Percentiles rank a stretch among this genome's conserved stretches.
These are phyloP conservation scores for Schoenoplectus tabernaemontani DNA, from an alignment of 202 grass and related monocot genomes.

Conservation along the genomic window DNA sequence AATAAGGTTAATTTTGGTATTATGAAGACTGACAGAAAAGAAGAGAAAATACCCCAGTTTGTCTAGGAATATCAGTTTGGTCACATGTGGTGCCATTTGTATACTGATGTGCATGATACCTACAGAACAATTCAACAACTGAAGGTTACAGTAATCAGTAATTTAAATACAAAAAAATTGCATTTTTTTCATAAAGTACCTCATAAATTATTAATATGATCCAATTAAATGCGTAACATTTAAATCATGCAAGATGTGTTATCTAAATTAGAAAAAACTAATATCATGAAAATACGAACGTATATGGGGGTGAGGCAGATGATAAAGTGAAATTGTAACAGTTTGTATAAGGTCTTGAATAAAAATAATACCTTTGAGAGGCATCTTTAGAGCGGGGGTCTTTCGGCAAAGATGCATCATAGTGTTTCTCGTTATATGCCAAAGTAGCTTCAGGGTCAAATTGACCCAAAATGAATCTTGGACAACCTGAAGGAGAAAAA, in stretches of 20 bases:
- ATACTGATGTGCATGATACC: slow-evolving; percentile 90
- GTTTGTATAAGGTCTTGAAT: background rate
- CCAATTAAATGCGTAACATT: background rate
- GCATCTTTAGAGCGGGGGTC: slow-evolving; percentile 46
- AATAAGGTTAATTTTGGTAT: background rate
- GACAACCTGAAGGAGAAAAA: slow-evolving; percentile 40
- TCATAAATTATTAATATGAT: background rate
- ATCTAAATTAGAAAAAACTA: background rate
- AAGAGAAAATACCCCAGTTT: slow-evolving; percentile 59
- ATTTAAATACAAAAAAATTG: no score
- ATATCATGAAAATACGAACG: background rate
- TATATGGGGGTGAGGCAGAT: background rate
- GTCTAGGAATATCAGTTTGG: slow-evolving; percentile 58
- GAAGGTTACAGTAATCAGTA: no score
- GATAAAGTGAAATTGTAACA: background rate
- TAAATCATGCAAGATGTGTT: no score
- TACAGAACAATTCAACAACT: slow-evolving; percentile 20
- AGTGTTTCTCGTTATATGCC: slow-evolving; percentile 55
- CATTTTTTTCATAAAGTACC: background rate
- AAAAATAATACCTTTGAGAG: slow-evolving; percentile 52
- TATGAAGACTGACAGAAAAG: background rate
- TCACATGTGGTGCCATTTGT: slow-evolving; percentile 86
- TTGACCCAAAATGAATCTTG: slow-evolving; percentile 94
- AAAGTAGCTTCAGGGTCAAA: slow-evolving; percentile 62
- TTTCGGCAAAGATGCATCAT: slow-evolving; percentile 36